These are phyloP conservation scores for Bullera alba DNA, from an alignment of 768 basidiomycete species.

Conservation along the genomic window DNA sequence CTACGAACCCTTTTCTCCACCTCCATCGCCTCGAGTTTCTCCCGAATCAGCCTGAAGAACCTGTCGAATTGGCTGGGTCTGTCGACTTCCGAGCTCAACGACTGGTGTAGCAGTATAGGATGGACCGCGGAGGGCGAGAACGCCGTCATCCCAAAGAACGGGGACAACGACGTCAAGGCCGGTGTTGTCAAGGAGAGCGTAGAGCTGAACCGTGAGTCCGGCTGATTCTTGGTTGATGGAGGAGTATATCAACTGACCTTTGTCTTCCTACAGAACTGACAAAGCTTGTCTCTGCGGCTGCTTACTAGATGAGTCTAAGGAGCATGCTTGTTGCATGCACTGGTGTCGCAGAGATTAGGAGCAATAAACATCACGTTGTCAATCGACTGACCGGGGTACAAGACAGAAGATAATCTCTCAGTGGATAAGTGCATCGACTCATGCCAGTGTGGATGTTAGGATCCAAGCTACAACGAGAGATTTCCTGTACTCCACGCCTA, in stretches of 20 bases:
- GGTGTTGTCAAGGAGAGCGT: constrained; percentile 46
- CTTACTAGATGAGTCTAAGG: constrained; percentile 17
- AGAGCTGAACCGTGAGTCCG: constrained; percentile 45
- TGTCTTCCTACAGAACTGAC: constrained; percentile 36
- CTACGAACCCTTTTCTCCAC: constrained; percentile 38
- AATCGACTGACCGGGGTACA: too few species aligned
- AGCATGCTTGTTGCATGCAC: constrained; percentile 3
- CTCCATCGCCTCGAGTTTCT: constrained; percentile 44
- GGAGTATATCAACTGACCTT: neutral
- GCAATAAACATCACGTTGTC: too few species aligned
- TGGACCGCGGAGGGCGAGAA: constrained; percentile 44
- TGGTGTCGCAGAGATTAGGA: neutral
- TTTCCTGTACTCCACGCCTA: too few species aligned
- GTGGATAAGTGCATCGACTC: too few species aligned
- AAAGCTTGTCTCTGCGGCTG: constrained; percentile 44
- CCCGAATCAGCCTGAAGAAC: constrained; percentile 30
- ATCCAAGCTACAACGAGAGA: too few species aligned
- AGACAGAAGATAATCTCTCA: too few species aligned
- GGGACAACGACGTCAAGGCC: constrained; percentile 47
- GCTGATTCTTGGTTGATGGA: neutral
- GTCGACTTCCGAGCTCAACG: constrained; percentile 15
- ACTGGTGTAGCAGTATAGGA: constrained; percentile 33
- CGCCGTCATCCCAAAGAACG: constrained; percentile 41
- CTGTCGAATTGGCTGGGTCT: constrained; percentile 43
- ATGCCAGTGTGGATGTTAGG: too few species aligned